Evolutionary conservation across 805 yeast genomes (phyloP), one percentile per base, ranked within the genome.

Genomic region (Candida koratica): DNA sequence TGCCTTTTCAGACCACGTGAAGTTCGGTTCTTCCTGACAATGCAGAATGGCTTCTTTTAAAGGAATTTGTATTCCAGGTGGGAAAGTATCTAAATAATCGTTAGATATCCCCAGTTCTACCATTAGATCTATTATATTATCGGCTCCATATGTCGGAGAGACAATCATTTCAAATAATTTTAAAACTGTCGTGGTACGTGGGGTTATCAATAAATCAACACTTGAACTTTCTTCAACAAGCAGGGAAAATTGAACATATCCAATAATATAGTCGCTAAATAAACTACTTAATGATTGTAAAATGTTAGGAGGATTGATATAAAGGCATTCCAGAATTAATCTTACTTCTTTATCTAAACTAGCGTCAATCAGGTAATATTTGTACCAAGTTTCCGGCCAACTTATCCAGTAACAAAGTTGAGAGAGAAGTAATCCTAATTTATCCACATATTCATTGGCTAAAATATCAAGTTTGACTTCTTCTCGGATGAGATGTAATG

Each of bases 401-500:
- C 84, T 79, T 76, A 81, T 74, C 79, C 85, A 76, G 9, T 64
- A 46, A 0, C 81, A 70, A 10, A 84, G 52, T 45, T 81, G 82
- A 0, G 79, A 63, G n/a, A 88, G 55, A 15, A 88, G 54, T 1
- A 60, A 17, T 0, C 82, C 77, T 18, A 89, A 47, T 20, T 58
- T 57, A 3, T 60, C 46, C 9, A 69, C 58, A 6, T 61, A 53
- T 0, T 47, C 37, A 3, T 50, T 37, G 4, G 69, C 62, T 17
- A 77, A 57, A 1, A 75, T 58, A 47, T 83, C 78, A 19, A 90
- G 61, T 34, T 72, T 69, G 30, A 71, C 55, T 42, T 90, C 97
- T 54, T 90, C 97, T 36, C 88, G 63, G 2, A 86, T 60, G 25
- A 88, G 51, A 59, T 89, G 97, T 31, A 90, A 58, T 0, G 88